Base-by-base conservation (phyloP, 1,284 basidiomycete species). In the Ceratobasidium sp. region DNA sequence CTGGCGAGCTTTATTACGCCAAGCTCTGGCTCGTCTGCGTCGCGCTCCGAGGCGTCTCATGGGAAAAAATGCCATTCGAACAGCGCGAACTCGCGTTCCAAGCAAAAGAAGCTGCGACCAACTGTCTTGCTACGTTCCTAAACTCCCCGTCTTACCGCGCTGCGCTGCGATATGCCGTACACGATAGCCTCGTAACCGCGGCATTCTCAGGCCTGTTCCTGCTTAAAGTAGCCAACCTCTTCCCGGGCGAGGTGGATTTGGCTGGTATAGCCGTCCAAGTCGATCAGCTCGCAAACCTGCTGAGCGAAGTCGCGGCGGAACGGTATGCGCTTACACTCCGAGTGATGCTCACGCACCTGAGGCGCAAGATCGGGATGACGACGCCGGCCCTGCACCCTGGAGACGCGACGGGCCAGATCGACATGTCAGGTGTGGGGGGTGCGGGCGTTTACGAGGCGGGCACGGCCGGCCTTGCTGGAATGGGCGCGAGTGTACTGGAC, bases 21-120 rank as follows among this genome's bases (percentile, higher is more conserved):
- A 95, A 97, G 81, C 85, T 98, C 5, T 98, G 96, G 95, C 89
- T 97, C 44, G 92, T 96, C 36, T 97, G 96, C 80, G 93, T 97
- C 5, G 95, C 95, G 9, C 85, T 98, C 47, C 89, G 96, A 73
- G 96, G 96, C 6, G 93, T 92, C 50, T 90, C 93, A 11, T 97
- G 95, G 93, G 95, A 97, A 80, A 96, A 95, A 83, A 96, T 97
- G 91, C 90, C 93, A 0, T 94, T 93, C 75, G 96, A 97, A 80
- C 96, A 97, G 81, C 90, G 94, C 44, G 95, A 97, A 81, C 88
- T 98, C 54, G 96, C 96, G 7, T 96, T 97, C 85, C 93, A 96
- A 80, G 96, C 95, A 8, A 97, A 96, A 82, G 93, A 97, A 79
- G 93, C 95, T 0, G 96, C 96, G 1, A 90, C 92, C 65, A 91